Base-by-base conservation (phyloP, 345 rosid genomes). In the Aquilaria malaccensis region DNA sequence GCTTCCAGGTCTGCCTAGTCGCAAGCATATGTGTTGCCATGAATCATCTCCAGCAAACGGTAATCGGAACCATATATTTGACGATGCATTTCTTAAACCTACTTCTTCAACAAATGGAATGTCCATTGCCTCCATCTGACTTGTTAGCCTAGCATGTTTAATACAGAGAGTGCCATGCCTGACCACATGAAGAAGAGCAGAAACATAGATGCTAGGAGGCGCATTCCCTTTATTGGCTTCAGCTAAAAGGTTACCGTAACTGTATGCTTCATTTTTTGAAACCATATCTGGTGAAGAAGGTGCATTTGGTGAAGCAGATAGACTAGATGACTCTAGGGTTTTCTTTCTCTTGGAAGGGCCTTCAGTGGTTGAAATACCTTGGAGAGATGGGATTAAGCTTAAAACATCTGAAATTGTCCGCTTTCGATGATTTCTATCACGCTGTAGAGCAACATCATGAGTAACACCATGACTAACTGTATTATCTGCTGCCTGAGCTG, bases 1-100 rank as follows among this genome's bases (percentile, higher is more conserved):
- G 79, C 85, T 88, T 84, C 98, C 99, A 61, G 97, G 96, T 71
- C 89, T 86, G 56, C 99, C 99, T 68, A 91, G 98, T 74, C 91
- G 86, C 80, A 95, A 79, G 84, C 99, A 88, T 67, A 95, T 88
- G 63, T 82, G 88, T 61, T 82, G 88, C 98, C 99, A 95, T 4
- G 96, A 85, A 83, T 85, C 83, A 13, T 79, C 87, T 46, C 79
- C 72, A 46, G 88, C 84, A 77, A 84, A 84, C 59, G 98, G 98
- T 62, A 95, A 89, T 30, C 91, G 83, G 72, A 95, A 95, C 99
- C 98, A 91, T 82, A 95, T 85, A 74, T 88, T 85, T 47, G 97
- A 85, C 59, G 91, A 86, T 51, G 85, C 84, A 70, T 75, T 86
- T 76, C 82, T 72, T 31, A 84, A 72, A 59, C 91, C 85, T 67